Base-by-base conservation (phyloP, 805 yeast genomes). In the Millerozyma miso region DNA sequence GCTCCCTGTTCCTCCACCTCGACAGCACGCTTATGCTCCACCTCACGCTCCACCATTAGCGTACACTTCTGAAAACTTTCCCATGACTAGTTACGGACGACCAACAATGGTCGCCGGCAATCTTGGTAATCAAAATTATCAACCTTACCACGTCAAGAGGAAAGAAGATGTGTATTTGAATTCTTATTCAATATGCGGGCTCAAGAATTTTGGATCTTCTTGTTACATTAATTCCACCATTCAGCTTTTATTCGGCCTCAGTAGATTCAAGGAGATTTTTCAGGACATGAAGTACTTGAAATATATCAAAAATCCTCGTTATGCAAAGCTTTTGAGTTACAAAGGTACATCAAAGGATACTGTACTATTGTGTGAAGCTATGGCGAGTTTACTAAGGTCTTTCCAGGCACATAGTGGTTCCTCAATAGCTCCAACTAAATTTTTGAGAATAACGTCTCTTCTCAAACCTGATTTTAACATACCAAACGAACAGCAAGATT, bases 401-500 rank as follows among this genome's bases (percentile, higher is more conserved):
- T 82, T 85, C 73, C 69, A 66, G 44, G 56, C 69, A 43, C 76
- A 77, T 52, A 85, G 85, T 13, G 79, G 81, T 3, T 73, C 76
- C 35, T 71, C 82, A 0, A 78, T 85, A 29, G 80, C 82, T 1
- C 89, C 91, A 3, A 73, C 77, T 6, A 76, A 79, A 35, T 84
- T 85, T 52, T 67, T 85, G 34, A 71, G 80, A 37, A 59, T 68
- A 1, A 65, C 82, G 39, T 61, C 77, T 17, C 46, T 63, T 4
- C 54, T 83, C 17, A 79, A 83, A 49, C 89, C 89, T 0, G 87
- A 82, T 52, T 72, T 84, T 42, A 66, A 69, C 48, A 83, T 85
- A 10, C 91, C 91, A 0, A 61, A 74, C 50, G 88, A 83, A 52
- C 95, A 86, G 53, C 93, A 86, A 55, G 95, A 86, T 58, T 82